Percentiles rank a stretch among this genome's conserved stretches.
These are phyloP conservation scores for Tolypocladium ovalisporum DNA, from an alignment of 2,329 filamentous ascomycete genomes.

Conservation along the genomic window DNA sequence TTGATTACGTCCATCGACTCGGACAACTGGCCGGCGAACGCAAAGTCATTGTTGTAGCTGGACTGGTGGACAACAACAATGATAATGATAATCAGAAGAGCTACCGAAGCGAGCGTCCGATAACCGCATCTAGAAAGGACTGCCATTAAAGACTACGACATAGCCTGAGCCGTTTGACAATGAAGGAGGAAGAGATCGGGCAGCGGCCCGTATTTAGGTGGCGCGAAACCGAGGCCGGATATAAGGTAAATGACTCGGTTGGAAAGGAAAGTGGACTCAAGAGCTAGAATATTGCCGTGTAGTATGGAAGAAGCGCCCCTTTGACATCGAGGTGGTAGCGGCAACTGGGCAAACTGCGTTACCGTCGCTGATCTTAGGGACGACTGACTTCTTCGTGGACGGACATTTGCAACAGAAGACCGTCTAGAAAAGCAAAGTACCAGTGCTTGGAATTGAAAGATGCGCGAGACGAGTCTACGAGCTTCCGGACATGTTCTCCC, in stretches of 20 bases:
- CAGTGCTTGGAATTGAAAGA: background rate
- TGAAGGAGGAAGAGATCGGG: background rate
- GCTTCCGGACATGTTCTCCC: background rate
- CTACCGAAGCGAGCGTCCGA: background rate
- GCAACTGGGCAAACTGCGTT: background rate
- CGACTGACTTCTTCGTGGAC: background rate
- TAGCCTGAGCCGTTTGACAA: background rate
- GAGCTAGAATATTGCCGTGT: background rate
- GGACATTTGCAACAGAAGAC: background rate
- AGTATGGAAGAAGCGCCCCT: too few relatives aligned
- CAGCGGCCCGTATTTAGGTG: background rate
- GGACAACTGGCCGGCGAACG: background rate
- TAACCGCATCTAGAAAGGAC: background rate
- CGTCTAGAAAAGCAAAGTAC: background rate
- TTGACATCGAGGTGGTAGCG: too few relatives aligned
- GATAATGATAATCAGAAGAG: background rate
- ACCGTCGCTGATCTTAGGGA: background rate
- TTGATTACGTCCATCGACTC: background rate
- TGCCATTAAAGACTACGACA: background rate
- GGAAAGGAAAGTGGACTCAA: background rate
- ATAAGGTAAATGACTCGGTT: too few relatives aligned
- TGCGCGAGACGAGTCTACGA: background rate
- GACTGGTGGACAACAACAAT: background rate
- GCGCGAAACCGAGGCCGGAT: background rate
- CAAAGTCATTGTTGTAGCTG: background rate